Percentiles rank a stretch among this genome's conserved stretches.
These are phyloP conservation scores for Daedaleopsis nitida DNA, from an alignment of 768 basidiomycete genomes.

Conservation along the genomic window DNA sequence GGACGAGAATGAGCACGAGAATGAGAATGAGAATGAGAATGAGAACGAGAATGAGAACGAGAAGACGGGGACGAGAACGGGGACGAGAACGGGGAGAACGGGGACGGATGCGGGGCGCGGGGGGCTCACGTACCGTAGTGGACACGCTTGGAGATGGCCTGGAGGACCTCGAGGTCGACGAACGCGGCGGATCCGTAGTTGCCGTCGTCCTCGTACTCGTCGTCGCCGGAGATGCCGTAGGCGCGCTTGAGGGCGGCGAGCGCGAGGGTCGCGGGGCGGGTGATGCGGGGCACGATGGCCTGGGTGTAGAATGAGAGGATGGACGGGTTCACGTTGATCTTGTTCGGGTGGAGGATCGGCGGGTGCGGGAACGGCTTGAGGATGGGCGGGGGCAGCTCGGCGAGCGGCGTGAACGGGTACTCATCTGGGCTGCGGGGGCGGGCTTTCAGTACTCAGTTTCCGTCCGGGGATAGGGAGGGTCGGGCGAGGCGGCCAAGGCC, in stretches of 20 bases:
- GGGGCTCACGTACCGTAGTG: constrained; percentile 78
- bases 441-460: neutral
- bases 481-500: neutral
- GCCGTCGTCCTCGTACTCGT: constrained; percentile 87
- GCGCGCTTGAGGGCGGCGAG: constrained; percentile 68
- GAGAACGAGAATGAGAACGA: neutral
- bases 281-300: constrained; percentile 88
- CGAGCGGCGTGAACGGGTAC: constrained; percentile 81
- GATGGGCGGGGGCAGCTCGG: constrained; percentile 78
- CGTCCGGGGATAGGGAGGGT: neutral
- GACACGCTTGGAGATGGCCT: constrained; percentile 96
- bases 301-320: constrained; percentile 90
- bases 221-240: constrained; percentile 64
- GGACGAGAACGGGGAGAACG: neutral
- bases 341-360: constrained; percentile 74
- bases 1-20: neutral
- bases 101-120: neutral
- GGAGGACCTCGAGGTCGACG: constrained; percentile 94
- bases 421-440: constrained; percentile 85
- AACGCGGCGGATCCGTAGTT: constrained; percentile 97
- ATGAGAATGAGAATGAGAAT: too few species aligned
- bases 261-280: constrained; percentile 66
- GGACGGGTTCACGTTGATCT: constrained; percentile 82
- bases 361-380: constrained; percentile 76
- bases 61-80: too few species aligned